Evolutionary conservation across 768 basidiomycete species (phyloP).

Genomic region (Hypholoma sublateritium): DNA sequence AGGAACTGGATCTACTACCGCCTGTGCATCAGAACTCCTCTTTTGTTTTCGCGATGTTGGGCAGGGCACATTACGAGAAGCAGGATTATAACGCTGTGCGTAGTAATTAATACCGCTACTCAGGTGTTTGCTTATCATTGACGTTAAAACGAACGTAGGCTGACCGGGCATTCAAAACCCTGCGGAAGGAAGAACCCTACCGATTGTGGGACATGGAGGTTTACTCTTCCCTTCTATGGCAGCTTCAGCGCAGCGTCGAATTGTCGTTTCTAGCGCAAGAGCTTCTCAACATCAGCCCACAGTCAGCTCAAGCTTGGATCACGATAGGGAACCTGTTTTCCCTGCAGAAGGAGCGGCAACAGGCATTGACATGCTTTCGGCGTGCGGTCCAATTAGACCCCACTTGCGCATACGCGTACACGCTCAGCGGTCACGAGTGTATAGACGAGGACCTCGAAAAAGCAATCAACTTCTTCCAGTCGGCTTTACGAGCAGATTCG

Average conservation of each 20-base stretch:
- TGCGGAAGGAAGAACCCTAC: constrained; percentile 86
- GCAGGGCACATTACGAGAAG: constrained; percentile 86
- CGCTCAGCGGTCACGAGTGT: constrained; percentile 94
- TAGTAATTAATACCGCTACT: constrained; percentile 20
- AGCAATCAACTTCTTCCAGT: constrained; percentile 89
- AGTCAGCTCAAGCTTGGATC: constrained; percentile 90
- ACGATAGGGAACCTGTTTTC: constrained; percentile 96
- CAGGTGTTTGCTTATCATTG: constrained; percentile 23
- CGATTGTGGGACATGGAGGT: constrained; percentile 92
- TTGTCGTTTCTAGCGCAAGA: constrained; percentile 94
- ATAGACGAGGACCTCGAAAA: constrained; percentile 94
- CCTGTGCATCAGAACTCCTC: constrained; percentile 69
- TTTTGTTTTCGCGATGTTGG: constrained; percentile 80
- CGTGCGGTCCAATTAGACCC: constrained; percentile 90
- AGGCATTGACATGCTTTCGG: constrained; percentile 92
- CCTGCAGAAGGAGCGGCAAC: constrained; percentile 88
- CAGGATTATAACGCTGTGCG: constrained; percentile 87
- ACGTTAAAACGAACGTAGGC: constrained; percentile 54
- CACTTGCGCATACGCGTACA: constrained; percentile 92
- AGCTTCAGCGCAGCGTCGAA: constrained; percentile 79
- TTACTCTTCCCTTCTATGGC: constrained; percentile 96
- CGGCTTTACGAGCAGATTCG: constrained; percentile 85
- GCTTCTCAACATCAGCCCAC: constrained; percentile 80
- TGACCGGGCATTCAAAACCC: constrained; percentile 82
- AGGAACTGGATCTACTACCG: constrained; percentile 77